phyloP scores from a whole-genome alignment of 2,329 filamentous ascomycete species.

The Periconia digitata region DNA sequence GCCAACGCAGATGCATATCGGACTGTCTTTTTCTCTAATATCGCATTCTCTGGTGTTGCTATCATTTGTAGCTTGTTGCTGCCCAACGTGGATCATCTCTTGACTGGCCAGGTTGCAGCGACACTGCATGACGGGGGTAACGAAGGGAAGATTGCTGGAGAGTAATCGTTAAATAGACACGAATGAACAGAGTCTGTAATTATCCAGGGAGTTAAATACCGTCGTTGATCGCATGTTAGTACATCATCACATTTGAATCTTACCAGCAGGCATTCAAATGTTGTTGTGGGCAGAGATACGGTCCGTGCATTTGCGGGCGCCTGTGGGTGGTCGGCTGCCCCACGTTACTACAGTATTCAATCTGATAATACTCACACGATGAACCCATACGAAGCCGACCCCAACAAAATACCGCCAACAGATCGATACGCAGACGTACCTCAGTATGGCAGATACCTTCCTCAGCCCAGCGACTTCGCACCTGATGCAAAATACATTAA shows the following conservation, averaged over 20 bases:
- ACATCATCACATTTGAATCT: too few relatives aligned
- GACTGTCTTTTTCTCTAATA: constrained; percentile 40
- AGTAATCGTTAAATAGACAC: too few relatives aligned
- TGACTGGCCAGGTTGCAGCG: constrained; percentile 38
- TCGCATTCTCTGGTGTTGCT: constrained; percentile 39
- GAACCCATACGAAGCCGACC: constrained; percentile 11
- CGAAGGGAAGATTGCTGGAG: constrained; percentile 4
- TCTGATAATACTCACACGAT: background rate
- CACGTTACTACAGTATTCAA: too few relatives aligned
- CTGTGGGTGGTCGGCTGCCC: too few relatives aligned
- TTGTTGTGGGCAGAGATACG: too few relatives aligned
- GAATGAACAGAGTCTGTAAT: too few relatives aligned
- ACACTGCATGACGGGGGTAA: constrained; percentile 27
- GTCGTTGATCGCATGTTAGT: too few relatives aligned
- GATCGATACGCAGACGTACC: constrained; percentile 11
- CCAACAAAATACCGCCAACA: constrained; percentile 1
- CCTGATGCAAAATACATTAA: constrained; percentile 7
- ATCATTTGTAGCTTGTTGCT: constrained; percentile 34
- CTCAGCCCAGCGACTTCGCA: constrained; percentile 8
- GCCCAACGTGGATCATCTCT: constrained; percentile 38
- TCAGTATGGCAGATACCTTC: constrained; percentile 13
- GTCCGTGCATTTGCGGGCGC: too few relatives aligned
- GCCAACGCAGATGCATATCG: constrained; percentile 40
- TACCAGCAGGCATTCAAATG: too few relatives aligned
- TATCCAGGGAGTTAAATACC: too few relatives aligned